Percentiles rank a stretch among this genome's conserved stretches.
Evolutionary conservation across 2,329 filamentous ascomycete genomes (phyloP).

Genomic region (Sclerotinia trifoliorum): DNA sequence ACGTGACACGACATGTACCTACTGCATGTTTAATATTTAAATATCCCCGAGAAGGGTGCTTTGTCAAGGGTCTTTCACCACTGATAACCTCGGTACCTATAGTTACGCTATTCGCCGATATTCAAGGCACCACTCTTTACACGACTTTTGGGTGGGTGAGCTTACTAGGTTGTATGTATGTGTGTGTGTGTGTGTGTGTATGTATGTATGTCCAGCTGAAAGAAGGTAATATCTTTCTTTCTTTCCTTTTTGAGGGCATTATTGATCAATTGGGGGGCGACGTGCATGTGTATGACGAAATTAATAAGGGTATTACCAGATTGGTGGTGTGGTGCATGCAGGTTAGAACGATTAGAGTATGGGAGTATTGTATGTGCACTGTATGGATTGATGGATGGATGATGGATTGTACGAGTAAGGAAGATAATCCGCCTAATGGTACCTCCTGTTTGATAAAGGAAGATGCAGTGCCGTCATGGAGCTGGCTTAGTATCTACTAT

Average conservation of each 20-base stretch:
- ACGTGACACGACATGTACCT: background rate
- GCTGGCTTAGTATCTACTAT: background rate
- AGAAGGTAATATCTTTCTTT: background rate
- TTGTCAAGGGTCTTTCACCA: background rate
- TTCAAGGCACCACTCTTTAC: constrained; percentile 10
- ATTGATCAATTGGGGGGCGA: background rate
- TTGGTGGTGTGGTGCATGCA: background rate
- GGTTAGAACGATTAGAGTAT: background rate
- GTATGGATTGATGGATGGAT: background rate
- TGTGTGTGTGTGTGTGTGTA: background rate
- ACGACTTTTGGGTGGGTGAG: background rate
- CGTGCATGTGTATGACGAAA: constrained; percentile 3
- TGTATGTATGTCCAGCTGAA: background rate
- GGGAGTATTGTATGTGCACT: too few relatives aligned
- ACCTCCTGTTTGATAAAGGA: background rate
- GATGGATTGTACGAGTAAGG: background rate
- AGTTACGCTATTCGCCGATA: background rate
- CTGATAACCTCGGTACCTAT: too few relatives aligned
- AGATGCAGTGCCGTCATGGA: background rate
- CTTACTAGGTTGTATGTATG: too few relatives aligned
- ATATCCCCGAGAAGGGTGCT: background rate
- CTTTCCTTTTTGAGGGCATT: background rate
- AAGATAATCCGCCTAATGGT: background rate
- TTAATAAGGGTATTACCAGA: background rate
- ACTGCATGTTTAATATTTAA: background rate